Evolutionary conservation across 2,329 filamentous ascomycete genomes (phyloP).

Genomic region (Fusarium pseudoanthophilum): DNA sequence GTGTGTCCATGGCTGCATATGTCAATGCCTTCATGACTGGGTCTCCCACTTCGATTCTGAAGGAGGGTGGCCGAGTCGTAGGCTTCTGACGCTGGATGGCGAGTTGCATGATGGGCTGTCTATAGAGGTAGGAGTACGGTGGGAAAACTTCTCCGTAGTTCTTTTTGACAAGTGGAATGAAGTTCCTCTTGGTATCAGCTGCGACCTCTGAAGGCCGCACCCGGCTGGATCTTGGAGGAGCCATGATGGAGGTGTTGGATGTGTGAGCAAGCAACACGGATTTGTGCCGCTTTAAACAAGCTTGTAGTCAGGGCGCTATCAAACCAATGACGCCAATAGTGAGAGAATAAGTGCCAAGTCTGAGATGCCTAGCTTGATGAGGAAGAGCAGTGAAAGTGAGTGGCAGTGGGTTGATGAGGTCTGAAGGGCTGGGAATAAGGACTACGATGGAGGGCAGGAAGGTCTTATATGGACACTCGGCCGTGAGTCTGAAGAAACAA

Average conservation of each 20-base stretch:
- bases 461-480: conserved; percentile 43
- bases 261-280: conserved; percentile 1
- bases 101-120: conserved; percentile 61
- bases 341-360: neutral
- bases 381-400: conserved; percentile 16
- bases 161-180: conserved; percentile 72
- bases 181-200: conserved; percentile 76
- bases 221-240: conserved; percentile 48
- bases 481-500: conserved; percentile 44
- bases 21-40: conserved; percentile 69
- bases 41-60: conserved; percentile 65
- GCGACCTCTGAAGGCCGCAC: conserved; percentile 70
- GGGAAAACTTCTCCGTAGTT: conserved; percentile 66
- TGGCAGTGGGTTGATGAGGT: conserved; percentile 20
- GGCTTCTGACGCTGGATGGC: conserved; percentile 50
- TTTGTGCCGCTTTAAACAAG: neutral
- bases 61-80: conserved; percentile 55
- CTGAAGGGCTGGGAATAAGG: conserved; percentile 13
- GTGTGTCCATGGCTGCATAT: conserved; percentile 59
- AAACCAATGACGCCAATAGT: conserved; percentile 11
- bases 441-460: conserved; percentile 31
- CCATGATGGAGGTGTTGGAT: conserved; percentile 42
- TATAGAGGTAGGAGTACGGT: conserved; percentile 68
- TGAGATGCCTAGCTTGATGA: neutral
- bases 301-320: neutral